Conservation (phyloP, 2,329 filamentous ascomycete genomes). For the Curvularia sp. region DNA sequence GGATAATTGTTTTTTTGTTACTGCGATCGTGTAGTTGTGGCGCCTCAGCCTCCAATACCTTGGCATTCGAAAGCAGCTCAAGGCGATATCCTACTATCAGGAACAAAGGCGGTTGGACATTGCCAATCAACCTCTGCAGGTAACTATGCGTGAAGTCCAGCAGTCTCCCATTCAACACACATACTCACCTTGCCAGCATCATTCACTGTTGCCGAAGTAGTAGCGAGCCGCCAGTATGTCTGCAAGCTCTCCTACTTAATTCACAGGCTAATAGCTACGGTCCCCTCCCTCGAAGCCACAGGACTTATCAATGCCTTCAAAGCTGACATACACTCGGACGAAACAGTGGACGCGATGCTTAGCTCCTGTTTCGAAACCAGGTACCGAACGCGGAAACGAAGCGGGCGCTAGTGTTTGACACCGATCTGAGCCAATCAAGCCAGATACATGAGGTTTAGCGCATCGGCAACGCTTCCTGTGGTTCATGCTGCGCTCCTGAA, state of each 20-base stretch:
- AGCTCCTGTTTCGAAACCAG: slow-evolving; percentile 25
- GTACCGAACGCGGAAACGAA: slow-evolving; percentile 13
- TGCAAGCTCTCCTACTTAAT: background rate
- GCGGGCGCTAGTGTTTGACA: slow-evolving; percentile 25
- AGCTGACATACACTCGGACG: background rate
- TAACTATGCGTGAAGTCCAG: background rate
- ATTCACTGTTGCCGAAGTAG: background rate
- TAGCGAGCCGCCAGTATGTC: background rate
- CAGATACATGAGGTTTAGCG: background rate
- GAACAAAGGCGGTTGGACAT: background rate
- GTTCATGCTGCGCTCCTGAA: slow-evolving; percentile 20
- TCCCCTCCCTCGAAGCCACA: background rate
- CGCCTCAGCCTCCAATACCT: background rate
- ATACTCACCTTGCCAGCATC: background rate
- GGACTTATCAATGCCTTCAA: background rate
- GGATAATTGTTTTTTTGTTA: background rate
- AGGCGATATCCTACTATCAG: background rate
- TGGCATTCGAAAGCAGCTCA: background rate
- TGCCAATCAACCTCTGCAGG: background rate
- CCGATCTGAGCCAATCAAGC: slow-evolving; percentile 9
- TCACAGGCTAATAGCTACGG: background rate
- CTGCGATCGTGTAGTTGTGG: background rate
- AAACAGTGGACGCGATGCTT: slow-evolving; percentile 6
- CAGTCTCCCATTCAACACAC: background rate
- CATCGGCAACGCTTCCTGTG: slow-evolving; percentile 3